These are phyloP conservation scores for Entonaema liquescens DNA, from an alignment of 495 filamentous ascomycete species.

Conservation along the genomic window DNA sequence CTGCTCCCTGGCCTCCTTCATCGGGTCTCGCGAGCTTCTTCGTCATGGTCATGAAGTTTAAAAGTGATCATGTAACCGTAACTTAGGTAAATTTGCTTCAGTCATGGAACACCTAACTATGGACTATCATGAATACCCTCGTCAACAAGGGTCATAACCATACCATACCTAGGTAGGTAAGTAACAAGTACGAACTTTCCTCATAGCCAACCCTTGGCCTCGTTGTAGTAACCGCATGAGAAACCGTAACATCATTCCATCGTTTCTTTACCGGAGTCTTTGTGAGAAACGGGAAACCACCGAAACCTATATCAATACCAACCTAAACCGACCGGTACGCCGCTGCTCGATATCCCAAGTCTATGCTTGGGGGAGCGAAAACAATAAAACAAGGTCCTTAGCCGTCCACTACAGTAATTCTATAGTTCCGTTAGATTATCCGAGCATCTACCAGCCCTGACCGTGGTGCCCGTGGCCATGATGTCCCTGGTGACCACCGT, in stretches of 20 bases:
- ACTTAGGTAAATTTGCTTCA: too few species aligned
- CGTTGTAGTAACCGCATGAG: background rate
- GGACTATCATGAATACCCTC: background rate
- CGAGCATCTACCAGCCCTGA: constrained; percentile 15
- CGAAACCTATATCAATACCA: background rate
- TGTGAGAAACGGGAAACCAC: background rate
- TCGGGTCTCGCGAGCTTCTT: too few species aligned
- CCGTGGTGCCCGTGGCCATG: constrained; percentile 30
- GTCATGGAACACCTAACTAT: background rate
- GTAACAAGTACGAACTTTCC: background rate
- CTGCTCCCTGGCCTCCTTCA: too few species aligned
- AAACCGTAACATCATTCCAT: background rate
- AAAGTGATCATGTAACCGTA: too few species aligned
- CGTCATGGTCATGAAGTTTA: too few species aligned
- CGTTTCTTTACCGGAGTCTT: background rate
- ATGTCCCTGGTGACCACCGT: constrained; percentile 26
- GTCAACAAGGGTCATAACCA: background rate
- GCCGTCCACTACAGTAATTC: background rate
- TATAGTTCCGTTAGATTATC: background rate
- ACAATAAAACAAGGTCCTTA: background rate
- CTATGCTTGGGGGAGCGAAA: background rate
- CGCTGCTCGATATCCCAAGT: background rate
- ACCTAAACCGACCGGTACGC: background rate
- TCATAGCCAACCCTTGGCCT: background rate
- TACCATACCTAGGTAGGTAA: too few species aligned